These are phyloP conservation scores for Cladosporium halotolerans DNA, from an alignment of 2,329 filamentous ascomycete genomes.

Conservation along the genomic window DNA sequence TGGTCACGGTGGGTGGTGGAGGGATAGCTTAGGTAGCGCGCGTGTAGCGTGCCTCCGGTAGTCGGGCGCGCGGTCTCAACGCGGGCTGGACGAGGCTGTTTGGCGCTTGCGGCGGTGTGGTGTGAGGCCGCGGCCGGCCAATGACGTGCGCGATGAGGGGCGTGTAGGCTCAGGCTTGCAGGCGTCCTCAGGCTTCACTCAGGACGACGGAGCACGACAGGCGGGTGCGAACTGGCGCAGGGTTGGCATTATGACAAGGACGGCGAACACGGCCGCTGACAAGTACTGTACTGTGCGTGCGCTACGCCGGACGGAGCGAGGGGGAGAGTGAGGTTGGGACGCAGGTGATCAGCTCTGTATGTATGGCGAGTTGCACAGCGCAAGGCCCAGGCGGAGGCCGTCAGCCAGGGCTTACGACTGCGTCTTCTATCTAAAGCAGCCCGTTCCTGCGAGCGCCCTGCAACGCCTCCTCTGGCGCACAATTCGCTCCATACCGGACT, in stretches of 20 bases:
- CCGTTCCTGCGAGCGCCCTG: no score
- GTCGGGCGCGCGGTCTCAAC: not conserved
- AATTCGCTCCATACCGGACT: no score
- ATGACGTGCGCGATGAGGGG: not conserved
- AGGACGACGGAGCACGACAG: not conserved
- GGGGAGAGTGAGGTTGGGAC: no score
- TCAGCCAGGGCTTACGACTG: no score
- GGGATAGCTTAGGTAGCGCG: not conserved
- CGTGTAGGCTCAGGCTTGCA: not conserved
- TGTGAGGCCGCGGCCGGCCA: not conserved
- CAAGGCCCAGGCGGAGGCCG: no score
- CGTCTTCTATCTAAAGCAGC: no score
- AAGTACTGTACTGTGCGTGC: not conserved
- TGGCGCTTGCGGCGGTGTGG: not conserved
- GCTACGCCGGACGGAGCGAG: no score
- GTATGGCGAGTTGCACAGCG: no score
- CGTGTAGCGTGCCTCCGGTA: not conserved
- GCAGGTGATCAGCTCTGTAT: no score
- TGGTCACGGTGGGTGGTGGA: not conserved
- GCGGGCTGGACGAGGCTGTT: not conserved
- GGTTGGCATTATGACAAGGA: not conserved
- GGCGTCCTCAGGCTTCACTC: no score
- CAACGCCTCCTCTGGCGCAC: no score
- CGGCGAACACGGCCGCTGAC: not conserved
- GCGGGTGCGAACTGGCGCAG: constrained; percentile 8